Conservation (phyloP, 208 protist genomes). For the Leishmania arabica region DNA sequence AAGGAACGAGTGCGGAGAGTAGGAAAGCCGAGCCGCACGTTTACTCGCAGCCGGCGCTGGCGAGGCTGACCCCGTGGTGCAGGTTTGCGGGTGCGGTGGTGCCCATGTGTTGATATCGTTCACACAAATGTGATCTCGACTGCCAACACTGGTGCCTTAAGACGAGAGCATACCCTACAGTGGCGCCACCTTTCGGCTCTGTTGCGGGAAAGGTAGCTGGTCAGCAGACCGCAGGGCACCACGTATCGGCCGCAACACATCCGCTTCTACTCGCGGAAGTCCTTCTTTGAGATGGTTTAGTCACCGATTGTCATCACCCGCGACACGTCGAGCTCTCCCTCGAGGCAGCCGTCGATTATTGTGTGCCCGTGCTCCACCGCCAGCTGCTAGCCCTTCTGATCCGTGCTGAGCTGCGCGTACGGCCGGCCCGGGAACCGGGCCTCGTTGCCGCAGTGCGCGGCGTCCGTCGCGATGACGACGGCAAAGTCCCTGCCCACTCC, state of each 20-base stretch:
- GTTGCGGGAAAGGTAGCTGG: constrained; percentile 11
- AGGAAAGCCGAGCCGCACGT: not conserved
- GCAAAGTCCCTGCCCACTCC: constrained; percentile 31
- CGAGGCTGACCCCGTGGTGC: constrained; percentile 30
- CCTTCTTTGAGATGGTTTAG: constrained; percentile 25
- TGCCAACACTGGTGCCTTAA: constrained; percentile 35
- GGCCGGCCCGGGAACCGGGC: constrained; percentile 24
- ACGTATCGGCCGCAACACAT: constrained; percentile 34
- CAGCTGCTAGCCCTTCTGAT: constrained; percentile 27
- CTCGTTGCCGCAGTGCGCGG: constrained; percentile 33
- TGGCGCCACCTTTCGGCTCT: constrained; percentile 17
- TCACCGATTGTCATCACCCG: constrained; percentile 21
- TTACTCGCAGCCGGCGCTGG: constrained; percentile 30
- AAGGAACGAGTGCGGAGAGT: not conserved
- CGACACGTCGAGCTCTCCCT: constrained; percentile 5
- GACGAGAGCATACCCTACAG: constrained; percentile 16
- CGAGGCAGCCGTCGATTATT: constrained; percentile 25
- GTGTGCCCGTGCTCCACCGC: constrained; percentile 27
- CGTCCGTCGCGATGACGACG: constrained; percentile 35
- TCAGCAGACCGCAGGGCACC: constrained; percentile 29
- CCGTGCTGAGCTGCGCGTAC: constrained; percentile 23
- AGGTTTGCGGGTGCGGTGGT: constrained; percentile 22
- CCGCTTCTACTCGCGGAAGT: constrained; percentile 39
- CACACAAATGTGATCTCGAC: constrained; percentile 21
- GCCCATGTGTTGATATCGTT: constrained; percentile 25